Base-by-base conservation (phyloP, 2,329 filamentous ascomycete species). In the Fusarium sp. region DNA sequence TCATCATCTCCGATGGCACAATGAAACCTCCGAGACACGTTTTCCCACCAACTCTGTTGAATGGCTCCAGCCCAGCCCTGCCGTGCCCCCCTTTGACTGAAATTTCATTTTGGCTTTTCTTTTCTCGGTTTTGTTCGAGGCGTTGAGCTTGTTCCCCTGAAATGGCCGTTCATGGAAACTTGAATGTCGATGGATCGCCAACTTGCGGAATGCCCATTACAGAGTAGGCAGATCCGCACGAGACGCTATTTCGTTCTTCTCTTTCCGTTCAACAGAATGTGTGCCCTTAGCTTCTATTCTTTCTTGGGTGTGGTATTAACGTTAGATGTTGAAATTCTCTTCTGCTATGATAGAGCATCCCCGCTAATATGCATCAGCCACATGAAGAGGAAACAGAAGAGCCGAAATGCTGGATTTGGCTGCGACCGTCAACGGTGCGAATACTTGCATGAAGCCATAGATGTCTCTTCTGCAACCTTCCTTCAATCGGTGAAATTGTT, bases 1-100 rank as follows among this genome's bases (percentile, higher is more conserved):
- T 69, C 69, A 74, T 70, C 65, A 52, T 53, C 29, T 62, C 58
- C 56, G 55, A 69, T 74, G 61, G 59, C 67, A 72, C 52, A 59
- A 70, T 63, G 31, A 54, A 65, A 42, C 54, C 58, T 35, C 58
- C 29, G 28, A 29, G 42, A 59, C 68, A 74, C 65, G 69, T 74
- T 73, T 57, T 67, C 49, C 52, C 41, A 56, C n/a, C 42, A 43
- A 46, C 54, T 43, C 42, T 46, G 31, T 31, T 71, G 67, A 71
- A 71, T 71, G 71, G 69, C 41, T 58, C 35, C 26, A 39, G 26
- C 21, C 35, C 26, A 39, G 26, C 21, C 47, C 41, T 47, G 31
- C 46, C 23, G 15, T 57, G 23, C 20, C 47, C 50, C 50, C 52
- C 38, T 26, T 26, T 41, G 28, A 49, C 60, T 29, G 24, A 28